Evolutionary conservation across 257 asterid species (phyloP).

Genomic region (Eustoma russellianum): DNA sequence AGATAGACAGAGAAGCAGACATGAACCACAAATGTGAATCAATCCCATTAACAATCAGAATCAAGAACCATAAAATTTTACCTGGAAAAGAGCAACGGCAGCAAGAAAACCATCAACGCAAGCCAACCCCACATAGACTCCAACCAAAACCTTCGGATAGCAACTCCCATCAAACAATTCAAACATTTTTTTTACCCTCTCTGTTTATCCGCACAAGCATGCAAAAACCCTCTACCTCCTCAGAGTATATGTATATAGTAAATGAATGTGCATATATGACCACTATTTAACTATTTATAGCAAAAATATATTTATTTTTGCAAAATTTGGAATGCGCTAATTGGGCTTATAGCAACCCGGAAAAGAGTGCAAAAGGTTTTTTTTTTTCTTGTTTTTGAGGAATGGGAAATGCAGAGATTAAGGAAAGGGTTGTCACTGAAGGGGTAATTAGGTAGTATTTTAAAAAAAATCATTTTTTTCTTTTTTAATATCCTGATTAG

Average conservation of each 20-base stretch:
- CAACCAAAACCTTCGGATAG: constrained; percentile 52
- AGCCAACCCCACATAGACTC: constrained; percentile 58
- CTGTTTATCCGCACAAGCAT: constrained; percentile 5
- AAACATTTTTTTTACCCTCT: constrained; percentile 26
- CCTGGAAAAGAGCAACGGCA: constrained; percentile 64
- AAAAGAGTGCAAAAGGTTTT: not conserved
- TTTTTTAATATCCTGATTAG: too few species aligned
- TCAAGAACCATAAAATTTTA: constrained; percentile 3
- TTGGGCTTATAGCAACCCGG: not conserved
- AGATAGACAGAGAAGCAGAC: not conserved
- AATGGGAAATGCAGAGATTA: not conserved
- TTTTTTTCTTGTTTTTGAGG: constrained; percentile 1
- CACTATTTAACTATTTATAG: not conserved
- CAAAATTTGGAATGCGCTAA: constrained; percentile 3
- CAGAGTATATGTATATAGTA: not conserved
- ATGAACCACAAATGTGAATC: not conserved
- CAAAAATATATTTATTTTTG: not conserved
- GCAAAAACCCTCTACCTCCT: constrained; percentile 5
- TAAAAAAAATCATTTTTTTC: constrained; percentile 2
- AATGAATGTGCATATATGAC: not conserved
- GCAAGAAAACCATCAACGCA: constrained; percentile 59
- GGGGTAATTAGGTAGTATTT: not conserved
- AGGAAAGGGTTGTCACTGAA: not conserved
- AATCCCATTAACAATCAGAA: not conserved
- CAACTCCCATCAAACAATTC: constrained; percentile 50